Evolutionary conservation across 768 basidiomycete species (phyloP).

Genomic region (Xerocomus brunneocitrinus): DNA sequence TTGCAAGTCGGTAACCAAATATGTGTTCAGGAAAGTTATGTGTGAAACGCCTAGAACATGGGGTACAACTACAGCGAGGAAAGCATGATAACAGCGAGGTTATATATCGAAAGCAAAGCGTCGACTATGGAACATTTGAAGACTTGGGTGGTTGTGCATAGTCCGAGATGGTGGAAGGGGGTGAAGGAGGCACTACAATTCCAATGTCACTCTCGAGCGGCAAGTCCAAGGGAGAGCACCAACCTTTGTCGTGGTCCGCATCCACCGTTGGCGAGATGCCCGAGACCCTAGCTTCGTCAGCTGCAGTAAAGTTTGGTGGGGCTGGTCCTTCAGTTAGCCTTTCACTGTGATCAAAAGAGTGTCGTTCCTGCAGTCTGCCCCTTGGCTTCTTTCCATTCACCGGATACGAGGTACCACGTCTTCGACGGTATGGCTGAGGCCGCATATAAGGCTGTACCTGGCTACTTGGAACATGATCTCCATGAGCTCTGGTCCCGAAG

Average conservation of each 20-base stretch:
- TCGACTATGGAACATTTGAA: background rate
- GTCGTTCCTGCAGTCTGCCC: background rate
- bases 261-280: background rate
- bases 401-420: background rate
- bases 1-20: slow-evolving; percentile 24
- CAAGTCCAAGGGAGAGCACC: background rate
- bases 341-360: background rate
- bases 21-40: slow-evolving; percentile 13
- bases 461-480: background rate
- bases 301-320: background rate
- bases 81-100: background rate
- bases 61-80: slow-evolving; percentile 1
- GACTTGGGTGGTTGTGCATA: background rate
- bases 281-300: background rate
- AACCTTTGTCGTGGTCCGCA: background rate
- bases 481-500: background rate
- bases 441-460: background rate
- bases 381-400: slow-evolving; percentile 4
- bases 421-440: slow-evolving; percentile 1
- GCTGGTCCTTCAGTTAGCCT: background rate
- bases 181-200: slow-evolving; percentile 1
- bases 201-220: background rate
- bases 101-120: background rate
- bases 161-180: background rate
- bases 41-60: background rate